Conservation (phyloP, 331 rosid species). For the Acacia pycnantha region DNA sequence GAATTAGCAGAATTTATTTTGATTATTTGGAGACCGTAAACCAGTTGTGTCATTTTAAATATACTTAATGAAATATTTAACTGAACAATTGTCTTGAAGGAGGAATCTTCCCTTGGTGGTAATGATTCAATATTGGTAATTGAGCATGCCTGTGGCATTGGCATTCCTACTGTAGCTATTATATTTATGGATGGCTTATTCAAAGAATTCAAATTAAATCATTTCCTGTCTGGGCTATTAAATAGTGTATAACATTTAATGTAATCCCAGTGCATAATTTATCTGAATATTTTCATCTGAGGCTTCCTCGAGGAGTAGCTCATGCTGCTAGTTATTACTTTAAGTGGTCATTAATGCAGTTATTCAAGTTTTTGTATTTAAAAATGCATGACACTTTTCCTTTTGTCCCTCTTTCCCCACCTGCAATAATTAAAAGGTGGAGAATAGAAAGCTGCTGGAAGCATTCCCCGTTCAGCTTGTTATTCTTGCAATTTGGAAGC, state of each 20-base stretch:
- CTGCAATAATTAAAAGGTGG: conserved; percentile 46
- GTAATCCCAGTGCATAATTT: neutral
- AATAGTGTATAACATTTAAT: neutral
- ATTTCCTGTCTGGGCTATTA: neutral
- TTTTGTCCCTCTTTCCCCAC: conserved; percentile 15
- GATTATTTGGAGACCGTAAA: neutral
- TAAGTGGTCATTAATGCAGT: neutral
- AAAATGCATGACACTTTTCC: conserved; percentile 17
- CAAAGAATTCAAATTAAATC: neutral
- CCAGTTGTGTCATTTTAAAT: conserved; percentile 17
- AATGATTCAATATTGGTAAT: conserved; percentile 20
- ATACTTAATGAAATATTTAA: conserved; percentile 16
- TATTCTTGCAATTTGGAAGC: conserved; percentile 97
- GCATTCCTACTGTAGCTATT: neutral
- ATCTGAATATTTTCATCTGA: neutral
- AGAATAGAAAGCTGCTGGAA: conserved; percentile 71
- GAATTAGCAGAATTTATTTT: neutral
- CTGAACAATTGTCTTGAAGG: conserved; percentile 2
- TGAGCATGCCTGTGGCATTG: neutral
- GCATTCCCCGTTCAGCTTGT: conserved; percentile 97
- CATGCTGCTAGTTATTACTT: neutral
- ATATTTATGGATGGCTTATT: neutral
- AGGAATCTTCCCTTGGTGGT: conserved; percentile 14
- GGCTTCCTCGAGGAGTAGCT: neutral
- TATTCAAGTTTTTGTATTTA: conserved; percentile 14